Base-by-base conservation (phyloP, 116 monocot genomes). In the Trichopus zeylanicus region DNA sequence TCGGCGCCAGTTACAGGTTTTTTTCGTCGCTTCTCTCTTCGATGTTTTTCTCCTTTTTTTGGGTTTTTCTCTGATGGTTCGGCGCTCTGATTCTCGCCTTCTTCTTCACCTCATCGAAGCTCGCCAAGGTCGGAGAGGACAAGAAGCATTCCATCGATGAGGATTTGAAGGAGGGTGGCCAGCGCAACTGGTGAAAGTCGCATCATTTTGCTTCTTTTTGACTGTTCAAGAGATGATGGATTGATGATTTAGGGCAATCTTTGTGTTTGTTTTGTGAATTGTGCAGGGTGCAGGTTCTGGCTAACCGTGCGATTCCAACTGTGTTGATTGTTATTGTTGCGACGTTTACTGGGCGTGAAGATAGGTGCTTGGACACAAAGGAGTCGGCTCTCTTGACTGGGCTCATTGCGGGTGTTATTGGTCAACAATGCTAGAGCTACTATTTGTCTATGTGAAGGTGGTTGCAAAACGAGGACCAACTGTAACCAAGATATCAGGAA, bases 151-250 rank as follows among this genome's bases (percentile, higher is more conserved):
- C 31, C 39, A 26, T 89, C 24, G 94, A 86, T 7, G 89, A 67
- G 10, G 75, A 83, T 59, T 89, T 83, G 74, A 89, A 75, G 71
- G 83, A 89, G 52, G 89, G 94, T 26, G 94, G 94, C 0, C 89
- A 86, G 64, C 63, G 94, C 20, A 89, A 89, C 74, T 94, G 94
- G 94, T 94, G 64, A 78, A 73, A n/a, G n/a, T n/a, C n/a, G n/a
- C n/a, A n/a, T n/a, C n/a, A n/a, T n/a, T n/a, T n/a, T n/a, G n/a
- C n/a, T n/a, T n/a, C n/a, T n/a, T n/a, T n/a, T n/a, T n/a, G n/a
- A n/a, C n/a, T n/a, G n/a, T n/a, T n/a, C n/a, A n/a, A n/a, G n/a
- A n/a, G n/a, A n/a, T n/a, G n/a, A n/a, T n/a, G n/a, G n/a, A n/a
- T n/a, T n/a, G n/a, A n/a, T n/a, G n/a, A n/a, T n/a, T n/a, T n/a